A percentile compares a stretch with the other conserved stretches of the same genome.
Conservation (phyloP, 2,329 filamentous ascomycete species). For the Sporothrix pseudoabietina region DNA sequence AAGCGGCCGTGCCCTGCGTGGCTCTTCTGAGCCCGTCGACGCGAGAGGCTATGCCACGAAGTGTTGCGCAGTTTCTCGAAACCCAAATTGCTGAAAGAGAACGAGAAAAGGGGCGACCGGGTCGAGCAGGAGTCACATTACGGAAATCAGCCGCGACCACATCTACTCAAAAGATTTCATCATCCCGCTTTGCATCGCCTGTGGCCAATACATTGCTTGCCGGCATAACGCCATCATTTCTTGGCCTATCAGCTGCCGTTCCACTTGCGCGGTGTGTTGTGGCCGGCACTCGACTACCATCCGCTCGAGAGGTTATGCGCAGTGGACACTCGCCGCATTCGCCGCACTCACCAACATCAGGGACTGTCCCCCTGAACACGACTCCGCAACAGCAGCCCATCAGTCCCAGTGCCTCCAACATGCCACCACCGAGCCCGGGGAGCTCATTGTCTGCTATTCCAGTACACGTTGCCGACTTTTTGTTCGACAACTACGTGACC, state of each 20-base stretch:
- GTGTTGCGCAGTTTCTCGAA: conserved; percentile 26
- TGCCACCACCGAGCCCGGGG: background rate
- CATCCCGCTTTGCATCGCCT: background rate
- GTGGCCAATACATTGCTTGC: conserved; percentile 6
- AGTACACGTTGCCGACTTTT: conserved; percentile 25
- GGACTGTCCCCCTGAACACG: background rate
- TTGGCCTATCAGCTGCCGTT: conserved; percentile 21
- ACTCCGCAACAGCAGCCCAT: background rate
- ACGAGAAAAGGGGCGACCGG: background rate
- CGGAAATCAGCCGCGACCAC: background rate
- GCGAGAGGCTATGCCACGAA: conserved; percentile 11
- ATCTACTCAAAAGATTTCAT: background rate
- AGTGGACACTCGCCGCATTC: background rate
- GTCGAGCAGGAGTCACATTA: background rate
- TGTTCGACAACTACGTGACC: conserved; percentile 28
- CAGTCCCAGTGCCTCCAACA: background rate
- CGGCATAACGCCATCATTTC: conserved; percentile 8
- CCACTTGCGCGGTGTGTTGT: conserved; percentile 25
- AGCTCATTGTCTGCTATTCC: conserved; percentile 17
- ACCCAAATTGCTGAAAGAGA: conserved; percentile 24
- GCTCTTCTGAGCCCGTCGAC: background rate
- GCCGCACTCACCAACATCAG: background rate
- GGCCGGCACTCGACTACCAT: conserved; percentile 24
- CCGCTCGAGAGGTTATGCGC: conserved; percentile 16
- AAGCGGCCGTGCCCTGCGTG: conserved; percentile 19